phyloP scores from a whole-genome alignment of 768 basidiomycete species.

The Psilocybe cyanescens region DNA sequence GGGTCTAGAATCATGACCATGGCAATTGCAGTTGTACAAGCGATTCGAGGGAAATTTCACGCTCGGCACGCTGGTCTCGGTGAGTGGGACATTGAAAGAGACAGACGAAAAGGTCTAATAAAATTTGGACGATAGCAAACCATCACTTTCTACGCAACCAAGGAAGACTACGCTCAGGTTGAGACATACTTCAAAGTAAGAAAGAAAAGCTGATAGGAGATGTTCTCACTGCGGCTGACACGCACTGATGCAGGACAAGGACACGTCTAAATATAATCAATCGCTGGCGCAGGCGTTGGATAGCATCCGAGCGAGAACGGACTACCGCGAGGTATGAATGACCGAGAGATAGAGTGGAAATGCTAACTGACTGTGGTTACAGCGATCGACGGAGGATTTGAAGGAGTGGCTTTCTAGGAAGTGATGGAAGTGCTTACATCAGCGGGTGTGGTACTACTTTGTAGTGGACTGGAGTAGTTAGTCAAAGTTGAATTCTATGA shows the following conservation, averaged over 20 bases:
- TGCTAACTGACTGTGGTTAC: constrained; percentile 8
- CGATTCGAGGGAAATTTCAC: constrained; percentile 74
- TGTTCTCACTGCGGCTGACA: constrained; percentile 22
- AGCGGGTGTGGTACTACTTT: constrained; percentile 17
- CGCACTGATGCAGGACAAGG: constrained; percentile 52
- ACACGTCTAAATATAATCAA: constrained; percentile 70
- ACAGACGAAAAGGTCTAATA: neutral
- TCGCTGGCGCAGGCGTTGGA: constrained; percentile 72
- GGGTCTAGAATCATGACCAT: neutral
- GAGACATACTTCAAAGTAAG: constrained; percentile 78
- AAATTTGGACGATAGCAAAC: constrained; percentile 29
- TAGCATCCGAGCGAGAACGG: constrained; percentile 59
- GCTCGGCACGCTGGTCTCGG: constrained; percentile 55
- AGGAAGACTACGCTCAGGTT: constrained; percentile 65
- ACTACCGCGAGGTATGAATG: constrained; percentile 61
- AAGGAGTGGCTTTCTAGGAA: constrained; percentile 47
- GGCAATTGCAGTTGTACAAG: constrained; percentile 53
- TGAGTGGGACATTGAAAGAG: constrained; percentile 29
- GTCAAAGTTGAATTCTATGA: constrained; percentile 7
- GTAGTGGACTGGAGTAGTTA: neutral
- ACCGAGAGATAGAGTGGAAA: neutral
- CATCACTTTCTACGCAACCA: constrained; percentile 57
- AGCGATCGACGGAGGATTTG: constrained; percentile 67
- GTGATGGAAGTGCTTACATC: constrained; percentile 32
- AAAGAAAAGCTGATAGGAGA: neutral